Evolutionary conservation across 2,329 filamentous ascomycete species (phyloP).

Genomic region (Elsinoe perseae): DNA sequence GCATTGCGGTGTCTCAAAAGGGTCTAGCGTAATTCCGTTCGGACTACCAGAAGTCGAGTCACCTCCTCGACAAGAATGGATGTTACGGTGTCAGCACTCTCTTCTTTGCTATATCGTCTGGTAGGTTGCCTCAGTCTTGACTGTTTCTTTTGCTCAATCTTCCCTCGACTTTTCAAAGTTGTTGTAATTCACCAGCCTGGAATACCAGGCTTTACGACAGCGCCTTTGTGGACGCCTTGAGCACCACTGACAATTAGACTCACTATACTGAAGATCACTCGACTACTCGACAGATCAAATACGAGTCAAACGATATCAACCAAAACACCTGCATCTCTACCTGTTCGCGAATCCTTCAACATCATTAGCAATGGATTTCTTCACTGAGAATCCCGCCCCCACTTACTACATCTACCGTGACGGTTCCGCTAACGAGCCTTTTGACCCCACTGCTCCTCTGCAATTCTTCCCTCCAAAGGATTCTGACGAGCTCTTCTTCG

Average conservation of each 20-base stretch:
- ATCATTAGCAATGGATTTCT: slow-evolving; percentile 16
- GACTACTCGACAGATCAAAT: background rate
- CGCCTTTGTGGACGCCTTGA: background rate
- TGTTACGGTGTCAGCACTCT: background rate
- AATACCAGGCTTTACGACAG: background rate
- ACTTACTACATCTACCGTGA: slow-evolving; percentile 32
- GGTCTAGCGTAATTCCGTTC: background rate
- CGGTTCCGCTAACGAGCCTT: slow-evolving; percentile 23
- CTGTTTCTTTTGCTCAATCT: background rate
- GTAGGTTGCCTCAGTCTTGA: background rate
- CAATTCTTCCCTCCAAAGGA: slow-evolving; percentile 33
- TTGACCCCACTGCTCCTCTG: slow-evolving; percentile 28
- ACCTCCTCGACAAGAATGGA: background rate
- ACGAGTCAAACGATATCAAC: background rate
- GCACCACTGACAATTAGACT: background rate
- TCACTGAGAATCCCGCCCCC: slow-evolving; percentile 18
- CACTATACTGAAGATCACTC: background rate
- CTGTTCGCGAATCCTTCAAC: slow-evolving; percentile 3
- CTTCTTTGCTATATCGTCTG: background rate
- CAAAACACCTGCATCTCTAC: background rate
- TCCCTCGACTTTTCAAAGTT: background rate
- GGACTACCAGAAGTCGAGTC: background rate
- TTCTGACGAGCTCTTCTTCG: slow-evolving; percentile 35
- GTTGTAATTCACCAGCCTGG: background rate
- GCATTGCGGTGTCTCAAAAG: slow-evolving; percentile 1